Base-by-base conservation (phyloP, 2,329 filamentous ascomycete species). In the Plenodomus biglobosus region DNA sequence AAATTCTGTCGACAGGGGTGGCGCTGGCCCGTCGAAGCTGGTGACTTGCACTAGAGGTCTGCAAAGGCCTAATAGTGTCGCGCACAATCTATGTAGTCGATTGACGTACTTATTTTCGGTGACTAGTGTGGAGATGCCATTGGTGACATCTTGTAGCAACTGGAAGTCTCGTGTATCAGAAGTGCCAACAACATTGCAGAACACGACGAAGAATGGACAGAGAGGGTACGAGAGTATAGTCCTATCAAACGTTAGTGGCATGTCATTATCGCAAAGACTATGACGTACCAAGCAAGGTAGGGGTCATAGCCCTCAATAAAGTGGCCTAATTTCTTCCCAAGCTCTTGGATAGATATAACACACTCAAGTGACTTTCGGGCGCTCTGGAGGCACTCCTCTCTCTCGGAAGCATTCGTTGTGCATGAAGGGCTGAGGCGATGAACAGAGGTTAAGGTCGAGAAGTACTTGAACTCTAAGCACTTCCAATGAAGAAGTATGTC, bases 121-220 rank as follows among this genome's bases (percentile, higher is more conserved):
- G 19, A 66, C 56, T 3, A 68, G 56, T 4, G 59, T 53, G 2
- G 62, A 62, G 4, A 70, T 59, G 16, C 56, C 53, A 17, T 64
- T 58, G 18, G 62, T 61, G 13, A 68, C 64, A 13, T 64, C 59
- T 16, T 67, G 52, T 3, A 70, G 58, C 5, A 69, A 58, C 30
- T 66, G 58, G 16, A 65, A 70, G 38, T 70, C 66, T 20, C 38
- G 44, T 4, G 44, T 48, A 38, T 69, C 59, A 11, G 64, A 69
- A 1, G 68, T 70, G 13, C 65, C 66, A n/a, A 70, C 66, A 1
- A 70, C 65, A 36, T 70, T 69, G 53, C 68, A 70, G 44, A 70
- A 70, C 20, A 70, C 58, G 13, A 70, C 66, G 43, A 68, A 70
- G 53, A 69, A 70, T 1, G 68, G 66, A 24, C 60, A 64, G 2